Conservation (phyloP, 2,329 filamentous ascomycete species). For the Phaeomoniella chlamydospora region DNA sequence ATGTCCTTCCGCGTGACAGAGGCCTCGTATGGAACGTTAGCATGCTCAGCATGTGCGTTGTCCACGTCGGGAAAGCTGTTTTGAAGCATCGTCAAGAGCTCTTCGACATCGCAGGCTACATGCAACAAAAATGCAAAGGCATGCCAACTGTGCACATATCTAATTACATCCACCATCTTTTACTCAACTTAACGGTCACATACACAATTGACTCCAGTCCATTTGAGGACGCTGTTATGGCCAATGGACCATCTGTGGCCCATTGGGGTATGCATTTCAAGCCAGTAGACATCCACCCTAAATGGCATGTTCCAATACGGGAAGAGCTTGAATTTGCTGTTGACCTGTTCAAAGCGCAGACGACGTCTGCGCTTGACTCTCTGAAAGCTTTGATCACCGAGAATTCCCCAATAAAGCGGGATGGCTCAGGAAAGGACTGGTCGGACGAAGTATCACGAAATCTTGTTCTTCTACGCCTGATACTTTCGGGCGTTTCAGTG, state of each 20-base stretch:
- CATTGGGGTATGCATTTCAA: conserved; percentile 77
- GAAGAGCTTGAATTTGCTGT: conserved; percentile 80
- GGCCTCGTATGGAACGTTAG: conserved; percentile 94
- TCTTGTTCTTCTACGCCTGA: conserved; percentile 72
- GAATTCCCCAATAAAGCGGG: conserved; percentile 68
- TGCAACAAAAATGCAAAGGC: conserved; percentile 91
- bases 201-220: conserved; percentile 83
- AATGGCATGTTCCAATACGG: conserved; percentile 75
- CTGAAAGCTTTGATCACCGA: conserved; percentile 69
- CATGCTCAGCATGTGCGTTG: conserved; percentile 94
- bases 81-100: conserved; percentile 79
- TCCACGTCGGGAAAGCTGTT: conserved; percentile 84
- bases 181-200: conserved; percentile 86
- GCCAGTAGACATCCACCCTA: conserved; percentile 63
- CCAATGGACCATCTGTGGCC: conserved; percentile 55
- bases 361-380: conserved; percentile 58
- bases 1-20: conserved; percentile 82
- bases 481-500: conserved; percentile 77
- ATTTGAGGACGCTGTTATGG: conserved; percentile 64
- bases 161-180: conserved; percentile 91
- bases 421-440: conserved; percentile 96
- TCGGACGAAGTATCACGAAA: conserved; percentile 91
- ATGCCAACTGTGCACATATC: conserved; percentile 92
- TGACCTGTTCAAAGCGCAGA: conserved; percentile 75
- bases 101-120: conserved; percentile 81